Evolutionary conservation across 805 yeast species (phyloP).

Genomic region (Blastobotrys terrestris): DNA sequence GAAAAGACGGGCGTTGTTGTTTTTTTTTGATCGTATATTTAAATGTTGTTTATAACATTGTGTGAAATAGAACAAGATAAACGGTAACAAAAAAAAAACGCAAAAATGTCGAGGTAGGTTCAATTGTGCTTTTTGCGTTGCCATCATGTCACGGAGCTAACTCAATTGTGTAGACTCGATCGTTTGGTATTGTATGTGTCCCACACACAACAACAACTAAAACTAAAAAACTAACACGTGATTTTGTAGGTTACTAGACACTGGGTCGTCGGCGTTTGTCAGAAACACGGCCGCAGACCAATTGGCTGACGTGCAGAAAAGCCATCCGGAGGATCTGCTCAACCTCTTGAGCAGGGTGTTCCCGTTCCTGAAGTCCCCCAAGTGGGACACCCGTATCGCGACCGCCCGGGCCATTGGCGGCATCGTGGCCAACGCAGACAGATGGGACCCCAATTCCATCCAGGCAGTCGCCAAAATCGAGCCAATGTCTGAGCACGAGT

Average conservation of each 20-base stretch:
- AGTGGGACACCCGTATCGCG: slow-evolving; percentile 95
- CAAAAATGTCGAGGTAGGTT: slow-evolving; percentile 14
- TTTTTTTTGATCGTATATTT: no score
- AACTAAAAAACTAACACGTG: no score
- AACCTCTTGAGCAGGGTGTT: slow-evolving; percentile 81
- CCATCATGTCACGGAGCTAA: no score
- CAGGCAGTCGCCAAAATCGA: slow-evolving; percentile 20
- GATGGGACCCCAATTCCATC: slow-evolving; percentile 74
- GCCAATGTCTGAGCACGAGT: slow-evolving; percentile 1
- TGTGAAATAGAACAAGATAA: background rate
- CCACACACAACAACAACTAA: background rate
- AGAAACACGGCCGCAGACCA: slow-evolving; percentile 97
- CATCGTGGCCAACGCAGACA: slow-evolving; percentile 66
- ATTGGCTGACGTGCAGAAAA: slow-evolving; percentile 84
- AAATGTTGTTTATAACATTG: background rate
- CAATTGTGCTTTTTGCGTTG: no score
- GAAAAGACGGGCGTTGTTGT: no score
- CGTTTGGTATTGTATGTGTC: slow-evolving; percentile 42
- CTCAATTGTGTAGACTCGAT: slow-evolving; percentile 44
- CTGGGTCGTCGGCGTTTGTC: slow-evolving; percentile 91
- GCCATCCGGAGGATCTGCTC: slow-evolving; percentile 88
- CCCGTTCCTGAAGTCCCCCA: slow-evolving; percentile 73
- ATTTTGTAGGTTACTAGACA: slow-evolving; percentile 49
- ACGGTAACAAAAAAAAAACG: background rate
- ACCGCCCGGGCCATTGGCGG: slow-evolving; percentile 96